phyloP scores from a whole-genome alignment of 768 basidiomycete genomes.

The Calocybe cyanea region DNA sequence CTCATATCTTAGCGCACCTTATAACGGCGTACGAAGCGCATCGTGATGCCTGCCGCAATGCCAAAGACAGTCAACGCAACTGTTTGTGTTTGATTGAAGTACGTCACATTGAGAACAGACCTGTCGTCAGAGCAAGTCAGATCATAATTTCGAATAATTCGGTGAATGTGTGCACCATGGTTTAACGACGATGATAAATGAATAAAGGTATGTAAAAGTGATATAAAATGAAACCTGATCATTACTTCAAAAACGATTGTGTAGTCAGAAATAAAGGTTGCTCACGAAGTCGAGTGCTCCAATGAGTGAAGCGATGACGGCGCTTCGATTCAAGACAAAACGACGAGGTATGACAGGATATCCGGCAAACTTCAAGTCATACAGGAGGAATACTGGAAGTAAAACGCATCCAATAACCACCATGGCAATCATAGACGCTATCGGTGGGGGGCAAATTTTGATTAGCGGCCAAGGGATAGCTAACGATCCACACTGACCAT shows the following conservation, averaged over 20 bases:
- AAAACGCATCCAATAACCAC: slow-evolving; percentile 42
- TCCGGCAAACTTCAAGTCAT: slow-evolving; percentile 47
- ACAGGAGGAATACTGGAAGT: slow-evolving; percentile 39
- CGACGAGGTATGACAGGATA: slow-evolving; percentile 59
- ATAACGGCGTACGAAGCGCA: slow-evolving; percentile 50
- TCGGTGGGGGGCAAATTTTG: neutral
- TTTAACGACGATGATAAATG: slow-evolving; percentile 54
- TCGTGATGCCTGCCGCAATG: slow-evolving; percentile 52
- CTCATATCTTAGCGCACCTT: slow-evolving; percentile 34
- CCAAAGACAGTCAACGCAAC: slow-evolving; percentile 61
- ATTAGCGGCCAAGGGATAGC: neutral
- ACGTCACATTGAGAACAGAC: slow-evolving; percentile 53
- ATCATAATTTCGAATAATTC: neutral
- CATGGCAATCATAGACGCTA: slow-evolving; percentile 51
- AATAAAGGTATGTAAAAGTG: slow-evolving; percentile 71
- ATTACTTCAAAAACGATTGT: neutral
- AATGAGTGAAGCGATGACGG: slow-evolving; percentile 55
- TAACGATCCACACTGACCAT: slow-evolving; percentile 30
- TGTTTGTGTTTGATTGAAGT: slow-evolving; percentile 60
- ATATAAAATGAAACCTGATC: slow-evolving; percentile 59
- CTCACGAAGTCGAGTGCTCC: slow-evolving; percentile 63
- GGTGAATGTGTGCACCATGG: slow-evolving; percentile 36
- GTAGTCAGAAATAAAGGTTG: neutral
- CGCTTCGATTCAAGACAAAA: slow-evolving; percentile 55
- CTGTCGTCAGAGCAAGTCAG: slow-evolving; percentile 27